Percentiles rank a stretch among this genome's conserved stretches.
phyloP scores from a whole-genome alignment of 1,284 basidiomycete genomes.

The Apiotrichum gracile region DNA sequence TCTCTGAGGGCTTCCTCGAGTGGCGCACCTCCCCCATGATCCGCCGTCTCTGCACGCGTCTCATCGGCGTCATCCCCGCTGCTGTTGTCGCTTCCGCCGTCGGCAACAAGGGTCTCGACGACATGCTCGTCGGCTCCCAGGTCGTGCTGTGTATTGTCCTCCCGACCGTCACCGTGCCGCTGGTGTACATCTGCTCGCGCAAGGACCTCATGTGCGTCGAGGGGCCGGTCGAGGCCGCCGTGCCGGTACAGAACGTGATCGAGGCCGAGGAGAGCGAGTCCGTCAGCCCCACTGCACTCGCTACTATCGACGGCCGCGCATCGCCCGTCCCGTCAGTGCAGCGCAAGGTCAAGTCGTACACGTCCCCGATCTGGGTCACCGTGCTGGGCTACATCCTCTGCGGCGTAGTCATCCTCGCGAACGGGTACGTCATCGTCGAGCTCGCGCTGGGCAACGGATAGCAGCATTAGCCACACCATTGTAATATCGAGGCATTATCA shows the following conservation, averaged over 20 bases:
- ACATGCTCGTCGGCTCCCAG: conserved; percentile 79
- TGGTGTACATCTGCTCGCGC: conserved; percentile 68
- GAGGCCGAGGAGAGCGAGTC: too few relatives aligned
- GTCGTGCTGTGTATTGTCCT: conserved; percentile 81
- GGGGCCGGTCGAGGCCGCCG: conserved; percentile 26
- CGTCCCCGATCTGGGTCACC: conserved; percentile 56
- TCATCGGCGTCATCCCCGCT: conserved; percentile 80
- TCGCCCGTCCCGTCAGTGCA: neutral
- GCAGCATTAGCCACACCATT: too few relatives aligned
- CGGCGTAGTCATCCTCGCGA: conserved; percentile 60
- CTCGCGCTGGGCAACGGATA: conserved; percentile 32
- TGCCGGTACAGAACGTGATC: neutral
- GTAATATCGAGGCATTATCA: too few relatives aligned
- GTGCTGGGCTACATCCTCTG: conserved; percentile 57
- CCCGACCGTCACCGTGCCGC: conserved; percentile 77
- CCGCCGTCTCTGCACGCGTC: conserved; percentile 74
- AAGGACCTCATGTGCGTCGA: conserved; percentile 63
- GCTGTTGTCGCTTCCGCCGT: conserved; percentile 69
- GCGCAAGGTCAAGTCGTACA: conserved; percentile 47
- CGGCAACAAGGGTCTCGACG: conserved; percentile 69
- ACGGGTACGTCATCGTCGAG: conserved; percentile 49
- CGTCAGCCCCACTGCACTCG: neutral
- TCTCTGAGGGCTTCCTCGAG: conserved; percentile 87
- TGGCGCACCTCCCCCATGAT: conserved; percentile 80
- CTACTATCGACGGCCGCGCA: too few relatives aligned